Conservation (phyloP, 306 rosid species). For the Begonia masoniana region DNA sequence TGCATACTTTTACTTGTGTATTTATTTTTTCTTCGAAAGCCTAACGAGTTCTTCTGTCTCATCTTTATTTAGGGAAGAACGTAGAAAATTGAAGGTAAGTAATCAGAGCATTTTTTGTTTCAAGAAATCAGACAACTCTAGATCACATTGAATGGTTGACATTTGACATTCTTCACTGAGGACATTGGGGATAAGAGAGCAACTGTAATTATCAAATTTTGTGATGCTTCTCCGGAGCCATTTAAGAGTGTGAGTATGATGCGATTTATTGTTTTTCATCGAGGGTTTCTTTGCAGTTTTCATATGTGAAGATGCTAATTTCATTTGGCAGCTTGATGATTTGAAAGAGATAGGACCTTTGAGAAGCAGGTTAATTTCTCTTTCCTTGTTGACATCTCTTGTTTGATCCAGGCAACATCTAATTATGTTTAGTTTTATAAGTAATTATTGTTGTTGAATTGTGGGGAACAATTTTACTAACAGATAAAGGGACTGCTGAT, state of each 20-base stretch:
- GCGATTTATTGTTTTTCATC: too few relatives aligned
- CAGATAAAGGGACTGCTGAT: constrained; percentile 56
- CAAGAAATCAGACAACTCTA: too few relatives aligned
- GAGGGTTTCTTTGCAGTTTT: too few relatives aligned
- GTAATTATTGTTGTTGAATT: too few relatives aligned
- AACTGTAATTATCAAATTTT: constrained; percentile 45
- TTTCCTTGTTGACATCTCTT: neutral
- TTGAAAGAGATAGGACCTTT: constrained; percentile 59
- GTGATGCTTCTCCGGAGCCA: constrained; percentile 64
- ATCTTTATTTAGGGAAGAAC: too few relatives aligned
- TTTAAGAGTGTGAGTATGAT: constrained; percentile 57
- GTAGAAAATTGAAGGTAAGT: too few relatives aligned
- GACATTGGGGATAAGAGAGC: constrained; percentile 93
- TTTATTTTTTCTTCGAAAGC: neutral
- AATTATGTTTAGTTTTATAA: too few relatives aligned
- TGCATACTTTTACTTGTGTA: neutral
- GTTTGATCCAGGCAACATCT: too few relatives aligned
- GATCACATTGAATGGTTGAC: too few relatives aligned
- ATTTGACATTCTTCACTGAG: constrained; percentile 16
- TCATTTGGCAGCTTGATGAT: constrained; percentile 75
- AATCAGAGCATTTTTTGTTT: too few relatives aligned
- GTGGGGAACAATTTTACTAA: neutral
- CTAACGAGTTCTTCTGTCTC: neutral
- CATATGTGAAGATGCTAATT: too few relatives aligned
- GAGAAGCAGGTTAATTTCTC: constrained; percentile 55